phyloP scores from a whole-genome alignment of 805 yeast genomes.

The Clavispora santaluciae region DNA sequence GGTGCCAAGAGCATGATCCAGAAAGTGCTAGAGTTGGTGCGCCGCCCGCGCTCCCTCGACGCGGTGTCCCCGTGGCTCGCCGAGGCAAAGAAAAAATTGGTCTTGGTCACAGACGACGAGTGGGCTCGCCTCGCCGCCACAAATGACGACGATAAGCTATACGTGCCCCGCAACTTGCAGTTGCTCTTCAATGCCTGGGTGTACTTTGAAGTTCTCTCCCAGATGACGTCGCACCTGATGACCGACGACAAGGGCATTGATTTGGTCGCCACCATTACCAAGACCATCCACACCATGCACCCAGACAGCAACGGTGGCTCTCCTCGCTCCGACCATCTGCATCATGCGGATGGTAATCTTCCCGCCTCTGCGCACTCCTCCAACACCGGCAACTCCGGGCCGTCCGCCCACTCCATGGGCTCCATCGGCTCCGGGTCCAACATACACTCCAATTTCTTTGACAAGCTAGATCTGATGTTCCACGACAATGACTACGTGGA shows the following conservation, averaged over 20 bases:
- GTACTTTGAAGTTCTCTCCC: constrained; percentile 62
- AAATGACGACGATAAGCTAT: constrained; percentile 5
- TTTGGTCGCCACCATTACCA: constrained; percentile 37
- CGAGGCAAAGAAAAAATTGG: constrained; percentile 19
- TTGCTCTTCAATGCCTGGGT: constrained; percentile 62
- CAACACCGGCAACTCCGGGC: constrained; percentile 6
- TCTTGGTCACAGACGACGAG: constrained; percentile 27
- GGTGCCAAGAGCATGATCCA: constrained; percentile 63
- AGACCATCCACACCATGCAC: constrained; percentile 22
- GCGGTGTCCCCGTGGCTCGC: not conserved
- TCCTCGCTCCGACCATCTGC: constrained; percentile 1
- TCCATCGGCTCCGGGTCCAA: not conserved
- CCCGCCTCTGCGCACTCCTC: constrained; percentile 14
- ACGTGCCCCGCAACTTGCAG: constrained; percentile 41
- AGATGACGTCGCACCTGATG: constrained; percentile 52
- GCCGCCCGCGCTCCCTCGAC: constrained; percentile 1
- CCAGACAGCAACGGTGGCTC: constrained; percentile 11
- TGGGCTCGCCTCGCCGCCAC: constrained; percentile 19
- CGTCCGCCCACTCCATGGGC: no score
- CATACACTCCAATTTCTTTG: constrained; percentile 32
- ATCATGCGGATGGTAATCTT: no score
- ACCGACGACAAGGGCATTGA: constrained; percentile 42
- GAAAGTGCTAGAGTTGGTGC: constrained; percentile 33
- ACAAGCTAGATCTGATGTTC: constrained; percentile 35
- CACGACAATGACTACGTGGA: constrained; percentile 44